Evolutionary conservation across 495 filamentous ascomycete species (phyloP).

Genomic region (Neurospora sp.): DNA sequence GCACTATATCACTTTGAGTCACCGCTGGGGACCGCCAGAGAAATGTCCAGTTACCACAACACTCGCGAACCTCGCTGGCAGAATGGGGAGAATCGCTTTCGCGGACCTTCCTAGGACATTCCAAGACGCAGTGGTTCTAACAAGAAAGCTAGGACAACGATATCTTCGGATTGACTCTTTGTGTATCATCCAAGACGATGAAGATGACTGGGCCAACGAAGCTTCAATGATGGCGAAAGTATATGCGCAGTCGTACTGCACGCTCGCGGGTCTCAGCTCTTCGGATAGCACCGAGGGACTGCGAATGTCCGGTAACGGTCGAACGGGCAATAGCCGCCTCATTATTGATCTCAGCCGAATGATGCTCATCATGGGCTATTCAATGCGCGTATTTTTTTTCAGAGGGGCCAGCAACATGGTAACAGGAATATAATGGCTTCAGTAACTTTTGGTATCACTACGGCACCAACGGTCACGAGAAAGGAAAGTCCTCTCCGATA

Average conservation of each 20-base stretch:
- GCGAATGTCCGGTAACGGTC: no score
- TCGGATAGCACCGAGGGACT: neutral
- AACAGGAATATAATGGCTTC: no score
- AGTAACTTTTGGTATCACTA: no score
- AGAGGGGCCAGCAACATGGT: no score
- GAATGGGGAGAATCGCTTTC: neutral
- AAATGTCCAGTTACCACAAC: neutral
- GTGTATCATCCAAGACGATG: conserved; percentile 26
- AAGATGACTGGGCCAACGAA: conserved; percentile 21
- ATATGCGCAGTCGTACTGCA: conserved; percentile 17
- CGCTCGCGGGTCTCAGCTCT: conserved; percentile 7
- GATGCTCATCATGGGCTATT: neutral
- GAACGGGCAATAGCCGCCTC: no score
- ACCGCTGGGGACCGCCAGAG: conserved; percentile 6
- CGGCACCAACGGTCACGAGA: no score
- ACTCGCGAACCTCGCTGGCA: fast-evolving
- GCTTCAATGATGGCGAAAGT: conserved; percentile 16
- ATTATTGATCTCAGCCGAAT: neutral
- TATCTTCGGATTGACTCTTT: conserved; percentile 30
- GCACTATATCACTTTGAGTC: neutral
- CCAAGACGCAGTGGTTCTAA: conserved; percentile 4
- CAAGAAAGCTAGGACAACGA: conserved; percentile 4
- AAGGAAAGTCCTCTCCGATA: neutral
- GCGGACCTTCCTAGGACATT: conserved; percentile 6
- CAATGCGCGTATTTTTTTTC: neutral